Evolutionary conservation across 2,329 filamentous ascomycete species (phyloP).

Genomic region (Lasiodiplodia sp.): DNA sequence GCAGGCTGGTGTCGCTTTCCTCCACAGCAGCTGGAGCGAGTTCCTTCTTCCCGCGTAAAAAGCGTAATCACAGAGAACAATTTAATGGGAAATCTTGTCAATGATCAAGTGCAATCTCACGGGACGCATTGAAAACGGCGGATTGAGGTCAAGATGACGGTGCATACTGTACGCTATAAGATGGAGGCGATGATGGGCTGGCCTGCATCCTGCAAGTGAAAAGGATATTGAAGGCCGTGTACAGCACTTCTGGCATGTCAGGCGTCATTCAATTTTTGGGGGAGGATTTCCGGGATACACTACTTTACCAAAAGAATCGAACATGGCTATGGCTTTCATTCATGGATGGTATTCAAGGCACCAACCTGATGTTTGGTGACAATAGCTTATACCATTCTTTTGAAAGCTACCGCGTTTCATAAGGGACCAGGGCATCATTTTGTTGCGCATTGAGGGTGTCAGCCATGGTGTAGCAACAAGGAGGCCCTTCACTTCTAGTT

Average conservation of each 20-base stretch:
- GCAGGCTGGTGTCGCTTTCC: slow-evolving; percentile 59
- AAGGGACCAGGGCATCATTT: background rate
- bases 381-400: background rate
- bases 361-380: too few relatives aligned
- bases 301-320: slow-evolving; percentile 8
- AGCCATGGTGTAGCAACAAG: background rate
- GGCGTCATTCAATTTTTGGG: slow-evolving; percentile 10
- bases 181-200: background rate
- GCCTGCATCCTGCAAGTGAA: background rate
- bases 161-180: slow-evolving; percentile 15
- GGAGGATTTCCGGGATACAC: slow-evolving; percentile 5
- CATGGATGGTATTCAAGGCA: background rate
- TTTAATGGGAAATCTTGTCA: background rate
- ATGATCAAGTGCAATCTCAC: background rate
- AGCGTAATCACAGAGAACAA: too few relatives aligned
- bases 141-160: background rate
- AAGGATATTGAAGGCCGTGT: background rate
- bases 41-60: slow-evolving; percentile 58
- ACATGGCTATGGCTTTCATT: background rate
- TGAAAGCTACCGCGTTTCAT: background rate
- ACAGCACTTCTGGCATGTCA: slow-evolving; percentile 1
- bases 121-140: too few relatives aligned
- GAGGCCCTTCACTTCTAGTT: background rate
- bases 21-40: slow-evolving; percentile 62
- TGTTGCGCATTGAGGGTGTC: background rate